phyloP scores from a whole-genome alignment of 257 asterid species.

The Solanum infundibuliforme region DNA sequence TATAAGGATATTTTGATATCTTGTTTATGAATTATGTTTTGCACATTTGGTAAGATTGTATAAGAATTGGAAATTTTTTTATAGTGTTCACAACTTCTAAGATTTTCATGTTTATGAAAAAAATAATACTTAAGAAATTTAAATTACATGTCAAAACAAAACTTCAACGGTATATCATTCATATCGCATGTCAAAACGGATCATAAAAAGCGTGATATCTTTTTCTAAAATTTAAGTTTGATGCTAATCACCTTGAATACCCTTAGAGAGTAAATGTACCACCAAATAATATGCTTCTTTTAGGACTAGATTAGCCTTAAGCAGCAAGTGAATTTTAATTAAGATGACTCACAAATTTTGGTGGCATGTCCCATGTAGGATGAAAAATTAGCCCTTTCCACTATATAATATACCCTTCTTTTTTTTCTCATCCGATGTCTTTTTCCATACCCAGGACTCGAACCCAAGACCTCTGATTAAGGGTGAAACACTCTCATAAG shows the following conservation, averaged over 20 bases:
- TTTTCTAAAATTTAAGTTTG: background rate
- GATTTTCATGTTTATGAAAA: no score
- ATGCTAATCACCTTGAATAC: background rate
- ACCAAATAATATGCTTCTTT: background rate
- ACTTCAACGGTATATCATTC: background rate
- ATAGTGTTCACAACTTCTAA: background rate
- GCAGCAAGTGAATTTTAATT: background rate
- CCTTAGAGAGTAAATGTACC: background rate
- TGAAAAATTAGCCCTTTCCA: background rate
- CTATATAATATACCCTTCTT: background rate
- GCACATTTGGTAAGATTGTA: background rate
- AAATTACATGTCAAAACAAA: background rate
- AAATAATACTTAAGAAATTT: background rate
- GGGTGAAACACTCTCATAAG: no score
- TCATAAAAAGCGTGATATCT: no score
- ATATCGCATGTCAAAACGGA: background rate
- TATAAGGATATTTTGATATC: background rate
- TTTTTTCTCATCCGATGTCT: no score
- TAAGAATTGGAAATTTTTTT: background rate
- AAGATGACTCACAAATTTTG: background rate
- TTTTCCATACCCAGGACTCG: no score
- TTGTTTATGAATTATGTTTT: background rate
- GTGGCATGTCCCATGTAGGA: background rate
- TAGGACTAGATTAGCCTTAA: background rate
- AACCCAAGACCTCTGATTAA: no score